Evolutionary conservation across 768 basidiomycete genomes (phyloP), one percentile per base, ranked within the genome.

Genomic region (Obba rivulosa): DNA sequence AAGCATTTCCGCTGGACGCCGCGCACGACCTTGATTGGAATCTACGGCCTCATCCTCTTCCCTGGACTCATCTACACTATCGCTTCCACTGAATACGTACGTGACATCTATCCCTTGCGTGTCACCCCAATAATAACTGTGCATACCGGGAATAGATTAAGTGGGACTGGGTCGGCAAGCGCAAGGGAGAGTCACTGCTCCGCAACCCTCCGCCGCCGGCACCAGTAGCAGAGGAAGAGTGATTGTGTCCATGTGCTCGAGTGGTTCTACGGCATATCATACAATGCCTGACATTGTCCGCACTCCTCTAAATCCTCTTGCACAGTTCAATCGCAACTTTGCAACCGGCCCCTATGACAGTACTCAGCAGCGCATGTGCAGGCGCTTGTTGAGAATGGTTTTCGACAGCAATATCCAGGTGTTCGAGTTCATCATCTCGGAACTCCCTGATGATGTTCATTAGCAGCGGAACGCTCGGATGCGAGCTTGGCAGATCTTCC

Each of bases 401-500:
- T 48, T 84, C 83, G 7, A 98, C 86, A 2, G 94, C 94, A 25
- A 84, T 88, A 57, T 96, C 88, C 48, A 97, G 73, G 64, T 98
- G 94, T 61, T 92, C 93, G 16, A 97, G 75, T 60, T 98, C 94
- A 58, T 98, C 94, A 66, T 97, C 92, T 54, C 92, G 73, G 62
- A 97, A 87, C 63, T 96, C 94, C 43, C 68, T 70, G 43, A 94
- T 78, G 40, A 94, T 76, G 3, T 80, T 74, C 53, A 73, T 78
- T 49, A 96, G 69, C 22, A 93, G 66, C 1, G 83, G 78, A 31
- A 95, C 71, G 51, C 92, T 94, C 0, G 88, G 83, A 61, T 95
- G 90, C 24, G 79, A 72, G 2, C 75, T 69, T 2, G 80, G 77
- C 31, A 89, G 62, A 2, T 70, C 67, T 50, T 82, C 78, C 56